Conservation (phyloP, 495 filamentous ascomycete species). For the Neurospora sp. region DNA sequence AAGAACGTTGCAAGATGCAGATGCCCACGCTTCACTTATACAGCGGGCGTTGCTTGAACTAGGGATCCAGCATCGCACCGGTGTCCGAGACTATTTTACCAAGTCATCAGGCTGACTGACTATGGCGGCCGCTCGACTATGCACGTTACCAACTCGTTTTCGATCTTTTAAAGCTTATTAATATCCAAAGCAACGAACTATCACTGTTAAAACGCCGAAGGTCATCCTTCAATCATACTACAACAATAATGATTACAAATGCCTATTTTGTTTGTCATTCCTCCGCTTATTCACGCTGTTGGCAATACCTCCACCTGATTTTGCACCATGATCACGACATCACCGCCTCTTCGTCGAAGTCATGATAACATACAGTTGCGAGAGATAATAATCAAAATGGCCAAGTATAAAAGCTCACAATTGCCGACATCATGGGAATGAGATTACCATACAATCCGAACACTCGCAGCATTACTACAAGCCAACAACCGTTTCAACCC, state of each 20-base stretch:
- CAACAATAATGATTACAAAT: neutral
- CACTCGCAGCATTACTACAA: neutral
- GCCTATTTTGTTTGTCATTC: neutral
- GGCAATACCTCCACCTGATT: neutral
- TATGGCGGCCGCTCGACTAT: neutral
- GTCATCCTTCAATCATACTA: neutral
- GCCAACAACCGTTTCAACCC: neutral
- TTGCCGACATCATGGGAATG: neutral
- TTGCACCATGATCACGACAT: neutral
- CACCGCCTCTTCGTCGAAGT: neutral
- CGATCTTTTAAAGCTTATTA: neutral
- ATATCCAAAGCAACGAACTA: neutral
- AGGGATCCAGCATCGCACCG: too few species aligned
- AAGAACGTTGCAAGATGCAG: too few species aligned
- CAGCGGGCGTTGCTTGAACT: too few species aligned
- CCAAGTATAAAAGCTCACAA: neutral
- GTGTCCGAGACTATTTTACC: too few species aligned
- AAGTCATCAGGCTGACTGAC: neutral
- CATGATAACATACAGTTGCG: neutral
- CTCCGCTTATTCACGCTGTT: neutral
- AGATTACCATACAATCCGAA: neutral
- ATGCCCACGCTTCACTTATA: too few species aligned
- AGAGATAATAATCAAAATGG: neutral
- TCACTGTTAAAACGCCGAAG: neutral
- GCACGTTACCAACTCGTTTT: neutral